Evolutionary conservation across 257 asterid species (phyloP).

Genomic region (Gynochthodes officinalis): DNA sequence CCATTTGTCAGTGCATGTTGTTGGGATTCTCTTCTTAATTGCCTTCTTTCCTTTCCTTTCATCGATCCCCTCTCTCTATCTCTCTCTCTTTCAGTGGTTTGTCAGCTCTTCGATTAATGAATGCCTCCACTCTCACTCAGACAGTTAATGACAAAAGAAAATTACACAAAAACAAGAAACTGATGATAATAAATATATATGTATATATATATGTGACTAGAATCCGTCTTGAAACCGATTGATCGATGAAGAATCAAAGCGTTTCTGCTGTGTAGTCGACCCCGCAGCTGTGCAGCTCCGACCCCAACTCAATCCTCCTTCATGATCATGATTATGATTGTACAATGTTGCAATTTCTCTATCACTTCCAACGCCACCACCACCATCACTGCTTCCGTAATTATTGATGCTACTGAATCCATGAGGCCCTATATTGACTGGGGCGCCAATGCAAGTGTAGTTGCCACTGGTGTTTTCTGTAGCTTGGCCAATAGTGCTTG

Average conservation of each 20-base stretch:
- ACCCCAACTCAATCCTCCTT: slow-evolving; percentile 19
- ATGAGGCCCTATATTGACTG: slow-evolving; percentile 39
- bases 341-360: slow-evolving; percentile 29
- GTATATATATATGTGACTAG: slow-evolving; percentile 4
- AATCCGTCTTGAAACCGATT: slow-evolving; percentile 57
- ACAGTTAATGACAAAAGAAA: slow-evolving; percentile 6
- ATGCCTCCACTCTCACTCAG: slow-evolving; percentile 40
- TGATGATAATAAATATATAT: background rate
- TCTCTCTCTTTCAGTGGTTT: slow-evolving; percentile 28
- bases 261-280: slow-evolving; percentile 12
- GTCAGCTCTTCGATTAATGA: slow-evolving; percentile 23
- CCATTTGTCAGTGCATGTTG: slow-evolving; percentile 38
- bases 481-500: slow-evolving; percentile 17
- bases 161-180: slow-evolving; percentile 6
- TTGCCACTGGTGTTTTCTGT: slow-evolving; percentile 22
- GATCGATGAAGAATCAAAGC: slow-evolving; percentile 34
- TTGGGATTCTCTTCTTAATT: slow-evolving; percentile 22
- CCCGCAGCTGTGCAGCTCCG: slow-evolving; percentile 14
- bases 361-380: slow-evolving; percentile 26
- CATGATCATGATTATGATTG: slow-evolving; percentile 16
- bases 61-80: slow-evolving; percentile 13
- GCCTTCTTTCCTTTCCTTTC: background rate
- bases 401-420: slow-evolving; percentile 23
- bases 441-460: slow-evolving; percentile 85
- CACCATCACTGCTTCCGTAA: slow-evolving; percentile 15